phyloP scores from a whole-genome alignment of 2,329 filamentous ascomycete genomes.

The Chalaropsis thielavioides region DNA sequence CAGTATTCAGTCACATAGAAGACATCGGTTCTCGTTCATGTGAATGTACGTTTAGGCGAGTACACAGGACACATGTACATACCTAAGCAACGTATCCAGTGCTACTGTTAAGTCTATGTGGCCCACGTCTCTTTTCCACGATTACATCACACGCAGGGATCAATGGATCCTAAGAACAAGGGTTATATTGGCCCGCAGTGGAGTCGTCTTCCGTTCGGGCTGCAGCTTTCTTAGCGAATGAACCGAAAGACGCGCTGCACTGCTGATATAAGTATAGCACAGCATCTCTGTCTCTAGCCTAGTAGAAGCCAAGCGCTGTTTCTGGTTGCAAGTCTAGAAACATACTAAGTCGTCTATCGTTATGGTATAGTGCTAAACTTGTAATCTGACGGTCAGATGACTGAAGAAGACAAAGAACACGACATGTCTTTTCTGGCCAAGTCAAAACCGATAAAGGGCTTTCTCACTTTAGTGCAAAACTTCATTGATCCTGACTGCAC shows the following conservation, averaged over 20 bases:
- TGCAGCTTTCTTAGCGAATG: neutral
- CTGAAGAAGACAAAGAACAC: neutral
- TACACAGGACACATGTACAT: neutral
- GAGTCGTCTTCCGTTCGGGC: neutral
- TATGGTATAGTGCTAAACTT: neutral
- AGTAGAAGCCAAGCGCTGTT: too few species aligned
- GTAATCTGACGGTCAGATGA: neutral
- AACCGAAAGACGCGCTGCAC: neutral
- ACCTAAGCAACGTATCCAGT: neutral
- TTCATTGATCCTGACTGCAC: neutral
- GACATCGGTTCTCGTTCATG: too few species aligned
- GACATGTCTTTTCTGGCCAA: neutral
- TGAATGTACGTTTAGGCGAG: neutral
- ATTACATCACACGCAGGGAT: slow-evolving; percentile 2
- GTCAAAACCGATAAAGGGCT: neutral
- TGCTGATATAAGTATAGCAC: too few species aligned
- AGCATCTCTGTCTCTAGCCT: too few species aligned
- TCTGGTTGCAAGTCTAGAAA: too few species aligned
- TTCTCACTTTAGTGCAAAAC: neutral
- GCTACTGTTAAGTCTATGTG: neutral
- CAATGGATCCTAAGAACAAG: neutral
- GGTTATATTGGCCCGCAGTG: neutral
- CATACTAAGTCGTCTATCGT: too few species aligned
- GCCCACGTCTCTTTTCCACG: neutral
- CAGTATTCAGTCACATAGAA: too few species aligned